Conservation (phyloP, 2,329 filamentous ascomycete genomes). For the Colletotrichum higginsianum region DNA sequence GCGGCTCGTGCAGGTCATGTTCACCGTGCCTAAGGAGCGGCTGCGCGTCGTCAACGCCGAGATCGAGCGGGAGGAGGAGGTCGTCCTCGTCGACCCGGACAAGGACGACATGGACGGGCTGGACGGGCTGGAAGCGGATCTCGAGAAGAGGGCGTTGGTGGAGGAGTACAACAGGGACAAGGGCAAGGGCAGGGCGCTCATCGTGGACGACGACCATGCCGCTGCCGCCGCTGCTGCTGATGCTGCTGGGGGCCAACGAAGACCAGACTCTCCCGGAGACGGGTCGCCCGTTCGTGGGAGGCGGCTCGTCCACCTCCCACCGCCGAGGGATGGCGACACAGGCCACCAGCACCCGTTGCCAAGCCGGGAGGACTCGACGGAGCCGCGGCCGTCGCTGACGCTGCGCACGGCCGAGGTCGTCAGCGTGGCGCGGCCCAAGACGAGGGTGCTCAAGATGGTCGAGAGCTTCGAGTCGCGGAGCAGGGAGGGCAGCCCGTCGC, state of each 20-base stretch:
- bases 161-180: conserved; percentile 28
- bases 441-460: conserved; percentile 69
- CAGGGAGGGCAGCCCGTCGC: conserved; percentile 55
- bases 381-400: conserved; percentile 51
- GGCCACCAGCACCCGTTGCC: not conserved
- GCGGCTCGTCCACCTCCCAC: conserved; percentile 41
- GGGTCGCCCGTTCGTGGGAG: conserved; percentile 31
- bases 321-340: conserved; percentile 33
- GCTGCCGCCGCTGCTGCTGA: not conserved
- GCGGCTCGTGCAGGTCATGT: conserved; percentile 86
- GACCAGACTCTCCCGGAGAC: conserved; percentile 36
- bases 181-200: conserved; percentile 37
- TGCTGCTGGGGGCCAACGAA: conserved; percentile 11
- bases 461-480: conserved; percentile 67
- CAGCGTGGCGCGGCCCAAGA: conserved; percentile 57
- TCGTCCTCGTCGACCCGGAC: conserved; percentile 60
- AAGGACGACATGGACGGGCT: conserved; percentile 45
- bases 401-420: conserved; percentile 65
- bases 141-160: conserved; percentile 24
- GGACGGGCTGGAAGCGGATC: not conserved
- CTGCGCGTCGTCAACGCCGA: conserved; percentile 92
- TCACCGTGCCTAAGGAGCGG: conserved; percentile 90
- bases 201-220: not conserved
- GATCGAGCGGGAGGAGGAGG: conserved; percentile 59
- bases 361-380: conserved; percentile 41